Base-by-base conservation (phyloP, 1,284 basidiomycete genomes). In the Malassezia yamatoensis region DNA sequence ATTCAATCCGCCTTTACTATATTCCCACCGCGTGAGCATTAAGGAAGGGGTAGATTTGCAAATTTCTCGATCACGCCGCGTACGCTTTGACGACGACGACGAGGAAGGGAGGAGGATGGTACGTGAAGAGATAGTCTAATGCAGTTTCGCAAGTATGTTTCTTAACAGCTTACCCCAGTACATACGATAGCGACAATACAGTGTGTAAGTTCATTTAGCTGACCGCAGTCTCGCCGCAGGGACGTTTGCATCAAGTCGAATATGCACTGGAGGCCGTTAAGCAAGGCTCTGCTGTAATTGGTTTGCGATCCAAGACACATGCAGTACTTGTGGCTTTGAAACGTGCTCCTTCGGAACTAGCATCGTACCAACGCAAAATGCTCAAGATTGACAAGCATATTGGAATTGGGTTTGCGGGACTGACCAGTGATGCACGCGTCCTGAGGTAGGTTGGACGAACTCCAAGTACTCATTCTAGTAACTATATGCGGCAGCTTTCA, bases 221-320 rank as follows among this genome's bases (percentile, higher is more conserved):
- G 42, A 49, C 37, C 24, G 29, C 53, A 62, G 60, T 73, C 55
- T 73, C 70, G 44, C 72, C 72, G 32, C 71, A 74, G 53, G 72
- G 72, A 1, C 67, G 71, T 15, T 79, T 89, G 56, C 86, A 88
- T 76, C 90, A 99, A 78, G 94, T 99, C 71, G 94, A 98, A 78
- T 99, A 98, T 82, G 91, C 94, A 4, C 83, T 96, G 55, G 94
- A 99, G 78, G 94, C 94, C 61, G 93, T 99, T 66, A 99, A 98
- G 82, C 94, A 98, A 76, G 94, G 94, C 61, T 96, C 90, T 59
- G 94, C 94, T 20, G 93, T 90, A 33, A 91, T 99, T 47, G 94
- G 94, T 40, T 77, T 99, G 68, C 83, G 91, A 64, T 91, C 88
- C 56, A 89, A 90, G 78, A 96, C 89, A 0, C 94, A 98, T 77